phyloP scores from a whole-genome alignment of 495 filamentous ascomycete genomes.

The Glonium stellatum region DNA sequence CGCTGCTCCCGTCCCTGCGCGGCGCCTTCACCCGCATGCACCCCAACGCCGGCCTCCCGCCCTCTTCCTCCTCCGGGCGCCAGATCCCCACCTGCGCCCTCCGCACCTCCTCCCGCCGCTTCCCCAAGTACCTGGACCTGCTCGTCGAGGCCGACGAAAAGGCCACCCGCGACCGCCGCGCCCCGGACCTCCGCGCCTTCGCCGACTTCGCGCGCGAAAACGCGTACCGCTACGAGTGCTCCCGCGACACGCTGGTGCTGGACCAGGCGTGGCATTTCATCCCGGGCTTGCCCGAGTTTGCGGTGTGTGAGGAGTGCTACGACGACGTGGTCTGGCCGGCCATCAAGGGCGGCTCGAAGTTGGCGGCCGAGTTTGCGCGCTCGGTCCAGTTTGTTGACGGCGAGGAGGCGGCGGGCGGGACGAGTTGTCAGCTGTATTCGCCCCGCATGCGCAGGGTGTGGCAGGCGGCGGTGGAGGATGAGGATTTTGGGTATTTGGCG shows the following conservation, averaged over 20 bases:
- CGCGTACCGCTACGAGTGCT: constrained; percentile 48
- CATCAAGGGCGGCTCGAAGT: constrained; percentile 41
- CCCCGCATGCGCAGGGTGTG: constrained; percentile 64
- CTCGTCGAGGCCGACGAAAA: constrained; percentile 50
- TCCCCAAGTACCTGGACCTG: constrained; percentile 55
- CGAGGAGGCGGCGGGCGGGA: constrained; percentile 43
- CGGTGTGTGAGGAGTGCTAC: constrained; percentile 67
- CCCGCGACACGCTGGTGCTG: constrained; percentile 43
- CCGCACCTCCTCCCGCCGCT: constrained; percentile 28
- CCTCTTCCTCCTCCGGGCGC: no score
- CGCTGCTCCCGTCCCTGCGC: constrained; percentile 32
- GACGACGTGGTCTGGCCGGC: constrained; percentile 60
- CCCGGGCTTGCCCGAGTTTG: constrained; percentile 55
- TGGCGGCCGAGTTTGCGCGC: constrained; percentile 52
- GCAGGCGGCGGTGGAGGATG: constrained; percentile 47
- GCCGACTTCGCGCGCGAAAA: constrained; percentile 47
- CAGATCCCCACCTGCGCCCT: constrained; percentile 30
- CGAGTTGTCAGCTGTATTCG: constrained; percentile 68
- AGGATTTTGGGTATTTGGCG: constrained; percentile 63
- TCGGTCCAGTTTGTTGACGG: constrained; percentile 42
- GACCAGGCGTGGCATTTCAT: constrained; percentile 56
- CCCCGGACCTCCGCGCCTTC: constrained; percentile 46
- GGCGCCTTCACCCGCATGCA: constrained; percentile 31
- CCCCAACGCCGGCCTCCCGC: no score
- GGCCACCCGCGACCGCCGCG: constrained; percentile 34